Conservation (phyloP, 2,329 filamentous ascomycete genomes). For the Fusarium odoratissimum region DNA sequence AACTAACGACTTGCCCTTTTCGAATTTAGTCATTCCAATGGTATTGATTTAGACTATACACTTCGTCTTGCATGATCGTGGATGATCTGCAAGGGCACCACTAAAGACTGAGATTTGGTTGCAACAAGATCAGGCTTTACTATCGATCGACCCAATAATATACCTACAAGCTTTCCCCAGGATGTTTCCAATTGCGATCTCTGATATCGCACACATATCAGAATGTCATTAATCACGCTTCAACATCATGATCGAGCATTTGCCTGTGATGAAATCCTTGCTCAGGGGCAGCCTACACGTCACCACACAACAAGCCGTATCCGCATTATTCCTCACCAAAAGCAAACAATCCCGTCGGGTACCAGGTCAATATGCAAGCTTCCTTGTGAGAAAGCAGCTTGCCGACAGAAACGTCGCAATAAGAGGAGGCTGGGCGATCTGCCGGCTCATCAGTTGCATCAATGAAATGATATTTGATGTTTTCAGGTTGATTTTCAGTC, state of each 20-base stretch:
- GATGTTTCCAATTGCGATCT: not conserved
- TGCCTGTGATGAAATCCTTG: not conserved
- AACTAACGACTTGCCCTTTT: not conserved
- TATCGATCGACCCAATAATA: slow-evolving; percentile 1
- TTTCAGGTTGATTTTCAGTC: not conserved
- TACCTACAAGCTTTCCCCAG: not conserved
- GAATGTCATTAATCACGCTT: not conserved
- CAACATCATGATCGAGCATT: not conserved
- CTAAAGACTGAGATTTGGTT: not conserved
- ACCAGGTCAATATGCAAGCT: not conserved
- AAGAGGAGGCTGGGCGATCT: not conserved
- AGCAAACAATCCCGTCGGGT: not conserved
- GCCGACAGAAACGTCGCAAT: not conserved
- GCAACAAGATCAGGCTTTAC: not conserved
- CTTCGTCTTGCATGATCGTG: not conserved
- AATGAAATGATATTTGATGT: slow-evolving; percentile 20
- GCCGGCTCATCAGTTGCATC: slow-evolving; percentile 36
- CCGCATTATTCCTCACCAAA: not conserved
- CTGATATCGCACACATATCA: not conserved
- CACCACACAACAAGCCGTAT: slow-evolving; percentile 13
- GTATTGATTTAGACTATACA: not conserved
- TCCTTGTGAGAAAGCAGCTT: slow-evolving; percentile 1
- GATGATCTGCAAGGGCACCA: not conserved
- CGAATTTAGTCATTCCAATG: not conserved
- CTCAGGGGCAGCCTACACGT: slow-evolving; percentile 7